Evolutionary conservation across 148 eudicot genomes (phyloP), one percentile per base, ranked within the genome.

Genomic region (Nepenthes gracilis): DNA sequence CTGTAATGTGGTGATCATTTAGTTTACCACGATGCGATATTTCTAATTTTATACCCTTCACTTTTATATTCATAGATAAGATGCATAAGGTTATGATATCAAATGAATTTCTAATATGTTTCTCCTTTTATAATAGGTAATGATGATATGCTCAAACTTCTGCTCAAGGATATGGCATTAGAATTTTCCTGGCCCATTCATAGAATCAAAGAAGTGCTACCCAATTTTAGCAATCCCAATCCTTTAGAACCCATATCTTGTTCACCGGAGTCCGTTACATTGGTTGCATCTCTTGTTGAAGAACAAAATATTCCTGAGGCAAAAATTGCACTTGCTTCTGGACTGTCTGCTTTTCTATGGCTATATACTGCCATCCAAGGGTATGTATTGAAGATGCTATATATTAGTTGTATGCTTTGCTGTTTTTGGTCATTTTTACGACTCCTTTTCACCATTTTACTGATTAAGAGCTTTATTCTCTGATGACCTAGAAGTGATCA

Each of bases 321-420:
- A 35, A 79, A 84, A 47, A 62, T 72, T 55, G 69, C 81, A 12
- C 67, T 93, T 61, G 81, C 92, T 78, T 72, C 92, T 64, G 99
- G 96, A 66, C 72, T 93, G 37, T 61, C 82, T 65, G 84, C 96
- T 69, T 93, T 93, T 67, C 87, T 93, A 60, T 93, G 95, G 95
- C 76, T 93, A 40, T 89, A 79, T 71, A 86, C 79, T 35, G 65
- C 80, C 68, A 84, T 89, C 62, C 87, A 78, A 54, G 99, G 96
- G 96, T 88, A 66, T 59, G 81, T 58, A 53, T 48, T 36, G 2
- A 47, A 12, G 8, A 12, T 50, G 61, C 23, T 35, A 58, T 35
- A 36, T 36, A 36, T 2, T 47, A 36, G 13, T 33, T 33, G 35
- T 32, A 14, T 32, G 7, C 58, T 33, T 43, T 4, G 47, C 33